These are phyloP conservation scores for Kluyveromyces siamensis DNA, from an alignment of 805 yeast genomes.

Conservation along the genomic window DNA sequence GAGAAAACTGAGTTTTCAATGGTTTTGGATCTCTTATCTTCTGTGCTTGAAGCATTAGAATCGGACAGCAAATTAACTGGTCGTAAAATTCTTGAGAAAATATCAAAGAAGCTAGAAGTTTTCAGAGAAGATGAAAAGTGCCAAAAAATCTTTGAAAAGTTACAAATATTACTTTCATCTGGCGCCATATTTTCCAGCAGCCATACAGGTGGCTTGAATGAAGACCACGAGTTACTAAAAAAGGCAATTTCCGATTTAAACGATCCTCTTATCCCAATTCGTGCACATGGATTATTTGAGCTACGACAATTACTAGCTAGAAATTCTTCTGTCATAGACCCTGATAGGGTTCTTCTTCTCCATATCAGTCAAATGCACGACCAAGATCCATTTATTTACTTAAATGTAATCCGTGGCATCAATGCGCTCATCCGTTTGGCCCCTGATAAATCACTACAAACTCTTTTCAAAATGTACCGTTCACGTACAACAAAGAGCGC, in stretches of 20 bases:
- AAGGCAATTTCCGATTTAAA: conserved; percentile 59
- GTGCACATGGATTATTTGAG: conserved; percentile 75
- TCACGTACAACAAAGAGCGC: conserved; percentile 26
- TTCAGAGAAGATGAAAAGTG: conserved; percentile 8
- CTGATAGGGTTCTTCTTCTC: conserved; percentile 48
- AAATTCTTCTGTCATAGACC: conserved; percentile 41
- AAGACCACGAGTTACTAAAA: conserved; percentile 34
- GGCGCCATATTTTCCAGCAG: background rate
- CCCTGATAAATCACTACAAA: conserved; percentile 29
- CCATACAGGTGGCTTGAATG: conserved; percentile 7
- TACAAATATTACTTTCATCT: background rate
- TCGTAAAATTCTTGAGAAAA: conserved; percentile 21
- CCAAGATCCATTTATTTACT: conserved; percentile 77
- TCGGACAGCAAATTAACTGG: conserved; percentile 11
- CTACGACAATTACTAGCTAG: conserved; percentile 46
- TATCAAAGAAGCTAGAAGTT: conserved; percentile 17
- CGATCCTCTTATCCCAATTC: conserved; percentile 74
- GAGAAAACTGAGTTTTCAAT: conserved; percentile 13
- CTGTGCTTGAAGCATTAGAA: conserved; percentile 28
- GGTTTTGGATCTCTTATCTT: conserved; percentile 31
- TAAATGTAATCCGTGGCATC: conserved; percentile 76
- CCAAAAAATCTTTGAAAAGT: background rate
- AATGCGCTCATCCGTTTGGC: conserved; percentile 46
- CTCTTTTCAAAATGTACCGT: conserved; percentile 33
- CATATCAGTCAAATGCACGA: conserved; percentile 61